A percentile compares a stretch with the other conserved stretches of the same genome.
phyloP scores from a whole-genome alignment of 176 grass and related monocot species.

The sorghum (Sorghum bicolor) region DNA sequence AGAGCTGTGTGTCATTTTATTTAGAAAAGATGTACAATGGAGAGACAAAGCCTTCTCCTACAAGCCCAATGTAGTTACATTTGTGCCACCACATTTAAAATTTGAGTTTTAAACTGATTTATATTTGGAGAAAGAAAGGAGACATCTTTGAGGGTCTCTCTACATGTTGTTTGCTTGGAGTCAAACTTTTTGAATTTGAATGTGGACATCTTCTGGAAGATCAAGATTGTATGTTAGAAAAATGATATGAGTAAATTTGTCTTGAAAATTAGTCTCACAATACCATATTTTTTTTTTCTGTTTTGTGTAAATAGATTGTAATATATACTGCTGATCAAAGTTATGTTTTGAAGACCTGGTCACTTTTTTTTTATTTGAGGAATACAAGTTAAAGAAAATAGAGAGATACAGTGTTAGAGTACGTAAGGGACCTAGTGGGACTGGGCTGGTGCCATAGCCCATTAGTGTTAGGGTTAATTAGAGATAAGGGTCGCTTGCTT shows the following conservation, averaged over 20 bases:
- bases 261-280: not conserved
- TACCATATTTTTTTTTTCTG: not conserved
- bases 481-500: no score
- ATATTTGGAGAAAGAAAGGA: not conserved
- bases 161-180: not conserved
- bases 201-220: not conserved
- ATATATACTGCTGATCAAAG: not conserved
- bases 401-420: no score
- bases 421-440: no score
- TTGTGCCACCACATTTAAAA: not conserved
- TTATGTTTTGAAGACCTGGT: not conserved
- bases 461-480: no score
- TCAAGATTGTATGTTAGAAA: not conserved
- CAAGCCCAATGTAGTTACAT: not conserved
- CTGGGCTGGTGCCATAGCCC: no score
- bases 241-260: not conserved
- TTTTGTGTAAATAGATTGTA: slow-evolving; percentile 1
- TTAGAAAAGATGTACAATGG: not conserved
- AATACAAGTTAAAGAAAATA: not conserved
- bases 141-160: not conserved
- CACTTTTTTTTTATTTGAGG: not conserved
- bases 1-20: not conserved
- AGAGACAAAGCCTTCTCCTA: not conserved
- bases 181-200: not conserved
- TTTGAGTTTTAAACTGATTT: not conserved